A percentile compares a stretch with the other conserved stretches of the same genome.
These are phyloP conservation scores for Aspergillus proliferans DNA, from an alignment of 2,329 filamentous ascomycete species.

Conservation along the genomic window DNA sequence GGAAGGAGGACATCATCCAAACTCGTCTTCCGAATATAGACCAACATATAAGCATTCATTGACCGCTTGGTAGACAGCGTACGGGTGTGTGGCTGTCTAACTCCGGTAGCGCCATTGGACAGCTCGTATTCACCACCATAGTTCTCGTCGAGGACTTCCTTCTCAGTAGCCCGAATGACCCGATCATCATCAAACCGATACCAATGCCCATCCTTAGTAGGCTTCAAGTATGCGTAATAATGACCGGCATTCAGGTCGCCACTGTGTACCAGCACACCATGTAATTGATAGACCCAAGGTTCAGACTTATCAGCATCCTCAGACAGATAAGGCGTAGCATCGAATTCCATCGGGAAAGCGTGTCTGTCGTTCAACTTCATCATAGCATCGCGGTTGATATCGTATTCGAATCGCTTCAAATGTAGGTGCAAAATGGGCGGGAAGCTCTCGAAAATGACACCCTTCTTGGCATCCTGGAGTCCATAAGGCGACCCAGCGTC, in stretches of 20 bases:
- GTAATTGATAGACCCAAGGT: conserved; percentile 83
- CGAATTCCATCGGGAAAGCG: conserved; percentile 45
- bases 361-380: conserved; percentile 73
- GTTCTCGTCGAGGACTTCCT: conserved; percentile 92
- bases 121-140: conserved; percentile 79
- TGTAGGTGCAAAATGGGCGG: conserved; percentile 91
- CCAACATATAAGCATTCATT: conserved; percentile 96
- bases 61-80: conserved; percentile 60
- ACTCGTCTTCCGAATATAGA: conserved; percentile 84
- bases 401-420: conserved; percentile 96
- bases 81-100: conserved; percentile 59
- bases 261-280: conserved; percentile 92
- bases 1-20: conserved; percentile 75
- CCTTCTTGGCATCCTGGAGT: conserved; percentile 93
- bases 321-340: conserved; percentile 76
- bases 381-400: conserved; percentile 92
- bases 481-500: conserved; percentile 85
- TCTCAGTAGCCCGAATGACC: conserved; percentile 86
- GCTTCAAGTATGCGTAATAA: conserved; percentile 96
- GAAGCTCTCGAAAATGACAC: conserved; percentile 93
- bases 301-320: conserved; percentile 82
- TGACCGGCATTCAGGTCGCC: conserved; percentile 95
- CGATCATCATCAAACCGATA: conserved; percentile 97
- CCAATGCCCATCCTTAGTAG: conserved; percentile 85
- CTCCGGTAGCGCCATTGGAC: conserved; percentile 50